Evolutionary conservation across 495 filamentous ascomycete species (phyloP), one percentile per base, ranked within the genome.

Genomic region (Penicillium dipodomyicola): DNA sequence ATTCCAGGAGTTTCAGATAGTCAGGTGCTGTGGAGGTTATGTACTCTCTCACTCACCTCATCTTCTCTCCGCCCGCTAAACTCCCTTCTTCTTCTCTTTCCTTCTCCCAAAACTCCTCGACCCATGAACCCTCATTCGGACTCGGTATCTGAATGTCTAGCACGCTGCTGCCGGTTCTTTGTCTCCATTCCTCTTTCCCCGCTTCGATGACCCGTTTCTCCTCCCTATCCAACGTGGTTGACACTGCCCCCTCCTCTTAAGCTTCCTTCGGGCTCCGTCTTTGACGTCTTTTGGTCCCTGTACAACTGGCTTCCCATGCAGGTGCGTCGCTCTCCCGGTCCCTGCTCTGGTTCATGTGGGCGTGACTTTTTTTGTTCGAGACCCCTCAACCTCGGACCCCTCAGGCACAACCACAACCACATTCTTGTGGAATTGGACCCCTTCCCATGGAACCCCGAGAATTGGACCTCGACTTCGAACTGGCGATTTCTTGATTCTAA

Each of bases 141-240:
- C 40, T 53, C 58, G 49, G 50, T 35, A 17, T 41, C 58, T 54
- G 58, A 52, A 57, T 60, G 47, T 58, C 59, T 42, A 52, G 20
- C 42, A 43, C 29, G 9, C 25, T 39, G 32, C 43, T 57, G 25
- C 14, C 29, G 27, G 44, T 55, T 58, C 48, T 61, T 50, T 43
- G 20, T 48, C 17, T 48, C 27, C 45, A 32, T 61, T 56, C 50
- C 59, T 54, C 61, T 42, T 63, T 59, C 71, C 72, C 72, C 74
- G 75, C 72, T 72, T 73, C 73, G 64, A 78, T 78, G 74, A 72
- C 62, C 70, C 64, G 56, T 60, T 57, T 63, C 69, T 65, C 62
- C 67, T 70, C n/a, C 29, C 23, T 48, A 32, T 48, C 29, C 29
- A 48, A 30, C 27, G 45, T 32, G 45, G 45, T 67, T 73, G 69